These are phyloP conservation scores for Epicoccum sorghinum DNA, from an alignment of 2,329 filamentous ascomycete genomes.

Conservation along the genomic window DNA sequence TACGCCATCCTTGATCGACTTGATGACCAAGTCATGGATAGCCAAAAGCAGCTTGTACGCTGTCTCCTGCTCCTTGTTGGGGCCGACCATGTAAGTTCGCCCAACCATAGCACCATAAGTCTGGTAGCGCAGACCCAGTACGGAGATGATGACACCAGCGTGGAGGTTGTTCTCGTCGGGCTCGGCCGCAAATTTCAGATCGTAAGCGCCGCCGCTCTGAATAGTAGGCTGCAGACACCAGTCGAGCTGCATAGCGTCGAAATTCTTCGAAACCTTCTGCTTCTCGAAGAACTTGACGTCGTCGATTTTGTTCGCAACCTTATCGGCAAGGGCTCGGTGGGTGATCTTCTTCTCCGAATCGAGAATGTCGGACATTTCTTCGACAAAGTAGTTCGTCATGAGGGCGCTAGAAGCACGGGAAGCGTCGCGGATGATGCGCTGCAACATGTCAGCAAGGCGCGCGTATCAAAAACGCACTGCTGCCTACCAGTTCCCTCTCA, in stretches of 20 bases:
- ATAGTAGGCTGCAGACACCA: constrained; percentile 92
- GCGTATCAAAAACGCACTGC: background rate
- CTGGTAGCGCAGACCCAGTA: constrained; percentile 91
- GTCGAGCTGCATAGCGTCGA: constrained; percentile 87
- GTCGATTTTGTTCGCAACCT: constrained; percentile 89
- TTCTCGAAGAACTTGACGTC: constrained; percentile 91
- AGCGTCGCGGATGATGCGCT: constrained; percentile 90
- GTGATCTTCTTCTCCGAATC: constrained; percentile 98
- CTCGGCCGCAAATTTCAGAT: constrained; percentile 79
- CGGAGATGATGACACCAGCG: constrained; percentile 90
- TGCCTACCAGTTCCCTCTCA: constrained; percentile 78
- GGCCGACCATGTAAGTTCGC: constrained; percentile 94
- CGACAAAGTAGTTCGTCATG: constrained; percentile 95
- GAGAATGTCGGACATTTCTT: constrained; percentile 95
- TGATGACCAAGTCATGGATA: constrained; percentile 88
- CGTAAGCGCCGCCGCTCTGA: constrained; percentile 95
- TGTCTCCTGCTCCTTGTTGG: constrained; percentile 92
- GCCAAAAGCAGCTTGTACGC: constrained; percentile 88
- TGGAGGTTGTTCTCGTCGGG: constrained; percentile 82
- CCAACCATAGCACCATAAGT: constrained; percentile 93
- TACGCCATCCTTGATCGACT: constrained; percentile 86
- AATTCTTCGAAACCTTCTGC: constrained; percentile 82
- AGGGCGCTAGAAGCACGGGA: constrained; percentile 92
- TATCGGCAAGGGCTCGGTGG: constrained; percentile 82
- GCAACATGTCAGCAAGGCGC: background rate